Evolutionary conservation across 768 basidiomycete genomes (phyloP), one percentile per base, ranked within the genome.

Genomic region (Xerocomellus intermedius): DNA sequence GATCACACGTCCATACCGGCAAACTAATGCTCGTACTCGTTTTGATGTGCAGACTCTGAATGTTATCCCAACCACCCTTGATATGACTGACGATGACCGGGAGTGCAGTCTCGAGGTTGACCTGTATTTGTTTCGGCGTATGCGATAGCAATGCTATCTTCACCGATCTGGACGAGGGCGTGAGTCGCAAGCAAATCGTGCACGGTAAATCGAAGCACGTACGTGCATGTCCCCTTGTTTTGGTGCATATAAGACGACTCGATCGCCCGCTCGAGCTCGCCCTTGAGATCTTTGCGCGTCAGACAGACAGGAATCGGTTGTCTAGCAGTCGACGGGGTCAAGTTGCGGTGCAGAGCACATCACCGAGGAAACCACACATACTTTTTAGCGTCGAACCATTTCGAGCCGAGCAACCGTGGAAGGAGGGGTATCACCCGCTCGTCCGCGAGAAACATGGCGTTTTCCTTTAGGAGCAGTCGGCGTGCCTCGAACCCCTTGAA

Each of bases 341-440:
- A 26, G 4, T n/a, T 42, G 17, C 60, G n/a, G 59, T n/a, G 12
- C 35, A 46, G 5, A 55, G 32, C 17, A 10, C 21, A 10, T 32
- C 36, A 13, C 17, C 5, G 41, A 21, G 38, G 38, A 10, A 8
- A 32, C 10, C 8, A 12, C 26, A 66, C 90, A 60, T 62, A 97
- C 94, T 98, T 98, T 75, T 98, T 98, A 1, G 94, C 92, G 30
- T 91, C 82, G 63, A 98, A 94, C 82, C 92, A 98, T 64, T 87
- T 89, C 48, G 83, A 85, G 7, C 97, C 97, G 3, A 98, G 77
- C 44, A 98, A 74, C 56, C 83, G 84, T 1, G 96, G 96, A 52
- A 98, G 80, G 50, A 93, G 73, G n/a, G 89, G 88, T 36, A 96
- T 76, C 41, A 99, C 79, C 28, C 94, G 79, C 57, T 97, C 93